Percentiles rank a stretch among this genome's conserved stretches.
Conservation (phyloP, 352 stramenopile genomes). For the Phytophthora ohioensis region DNA sequence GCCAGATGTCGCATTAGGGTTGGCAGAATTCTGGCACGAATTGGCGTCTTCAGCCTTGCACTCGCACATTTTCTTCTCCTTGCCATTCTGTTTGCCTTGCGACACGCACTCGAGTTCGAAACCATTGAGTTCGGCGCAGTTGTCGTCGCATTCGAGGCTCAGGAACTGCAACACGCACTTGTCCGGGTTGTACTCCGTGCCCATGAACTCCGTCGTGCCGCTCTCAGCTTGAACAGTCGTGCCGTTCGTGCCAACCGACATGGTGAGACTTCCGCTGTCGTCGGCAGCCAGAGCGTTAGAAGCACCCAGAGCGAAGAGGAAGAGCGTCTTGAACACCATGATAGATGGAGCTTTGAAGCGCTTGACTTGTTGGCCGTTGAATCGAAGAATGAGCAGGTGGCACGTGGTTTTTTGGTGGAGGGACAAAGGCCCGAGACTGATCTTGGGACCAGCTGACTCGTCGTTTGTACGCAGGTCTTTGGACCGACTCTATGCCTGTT, state of each 20-base stretch:
- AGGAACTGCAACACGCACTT: constrained; percentile 78
- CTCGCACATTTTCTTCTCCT: constrained; percentile 74
- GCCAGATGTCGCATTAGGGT: constrained; percentile 42
- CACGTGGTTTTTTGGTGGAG: constrained; percentile 4
- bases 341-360: too few species aligned
- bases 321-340: constrained; percentile 29
- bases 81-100: constrained; percentile 65
- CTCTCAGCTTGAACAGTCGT: constrained; percentile 57
- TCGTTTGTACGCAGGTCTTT: constrained; percentile 5
- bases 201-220: constrained; percentile 64
- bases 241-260: constrained; percentile 68
- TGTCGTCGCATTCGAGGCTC: constrained; percentile 64
- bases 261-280: constrained; percentile 43
- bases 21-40: constrained; percentile 62
- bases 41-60: constrained; percentile 52
- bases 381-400: constrained; percentile 31
- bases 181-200: constrained; percentile 74
- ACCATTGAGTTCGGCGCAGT: constrained; percentile 76
- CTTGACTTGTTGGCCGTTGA: not conserved
- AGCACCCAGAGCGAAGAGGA: constrained; percentile 25
- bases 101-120: constrained; percentile 73
- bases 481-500: constrained; percentile 23
- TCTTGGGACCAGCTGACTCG: constrained; percentile 19
- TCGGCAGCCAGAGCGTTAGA: constrained; percentile 11
- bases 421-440: not conserved